Conservation (phyloP, 495 filamentous ascomycete species). For the Friedmanniomyces simplex region DNA sequence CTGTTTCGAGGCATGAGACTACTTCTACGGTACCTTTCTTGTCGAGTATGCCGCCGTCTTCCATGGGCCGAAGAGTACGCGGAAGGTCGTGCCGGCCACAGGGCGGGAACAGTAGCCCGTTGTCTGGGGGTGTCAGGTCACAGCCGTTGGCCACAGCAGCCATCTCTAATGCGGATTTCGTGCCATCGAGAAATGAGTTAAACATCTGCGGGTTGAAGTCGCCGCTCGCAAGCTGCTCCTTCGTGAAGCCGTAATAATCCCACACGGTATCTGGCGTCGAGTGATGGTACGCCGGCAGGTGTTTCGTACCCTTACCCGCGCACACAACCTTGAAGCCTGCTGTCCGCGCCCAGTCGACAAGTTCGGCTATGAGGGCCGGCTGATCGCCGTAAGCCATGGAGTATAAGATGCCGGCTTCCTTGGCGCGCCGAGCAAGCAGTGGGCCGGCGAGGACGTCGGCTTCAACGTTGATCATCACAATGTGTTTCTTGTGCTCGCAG, state of each 20-base stretch:
- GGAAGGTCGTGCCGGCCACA: conserved; percentile 20
- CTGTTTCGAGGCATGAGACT: conserved; percentile 19
- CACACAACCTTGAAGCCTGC: conserved; percentile 24
- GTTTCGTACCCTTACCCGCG: conserved; percentile 24
- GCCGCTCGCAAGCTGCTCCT: conserved; percentile 18
- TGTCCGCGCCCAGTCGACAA: conserved; percentile 24
- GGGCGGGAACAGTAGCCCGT: conserved; percentile 22
- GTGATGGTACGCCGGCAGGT: conserved; percentile 21
- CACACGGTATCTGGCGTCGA: conserved; percentile 24
- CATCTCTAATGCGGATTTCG: conserved; percentile 24
- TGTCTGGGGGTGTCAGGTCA: conserved; percentile 15
- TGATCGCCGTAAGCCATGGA: conserved; percentile 26
- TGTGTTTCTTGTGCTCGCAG: conserved; percentile 26
- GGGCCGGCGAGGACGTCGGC: conserved; percentile 24
- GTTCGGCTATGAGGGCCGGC: conserved; percentile 21
- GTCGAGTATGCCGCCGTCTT: conserved; percentile 20
- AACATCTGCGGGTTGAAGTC: conserved; percentile 27
- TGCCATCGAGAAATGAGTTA: conserved; percentile 25
- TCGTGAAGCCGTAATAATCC: conserved; percentile 23
- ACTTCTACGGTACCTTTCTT: conserved; percentile 25
- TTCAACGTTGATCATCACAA: conserved; percentile 26
- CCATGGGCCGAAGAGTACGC: conserved; percentile 10
- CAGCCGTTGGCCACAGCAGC: conserved; percentile 23
- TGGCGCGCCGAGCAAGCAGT: conserved; percentile 17
- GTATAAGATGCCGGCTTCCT: conserved; percentile 24